phyloP scores from a whole-genome alignment of 306 rosid genomes.

The Gillenia trifoliata region DNA sequence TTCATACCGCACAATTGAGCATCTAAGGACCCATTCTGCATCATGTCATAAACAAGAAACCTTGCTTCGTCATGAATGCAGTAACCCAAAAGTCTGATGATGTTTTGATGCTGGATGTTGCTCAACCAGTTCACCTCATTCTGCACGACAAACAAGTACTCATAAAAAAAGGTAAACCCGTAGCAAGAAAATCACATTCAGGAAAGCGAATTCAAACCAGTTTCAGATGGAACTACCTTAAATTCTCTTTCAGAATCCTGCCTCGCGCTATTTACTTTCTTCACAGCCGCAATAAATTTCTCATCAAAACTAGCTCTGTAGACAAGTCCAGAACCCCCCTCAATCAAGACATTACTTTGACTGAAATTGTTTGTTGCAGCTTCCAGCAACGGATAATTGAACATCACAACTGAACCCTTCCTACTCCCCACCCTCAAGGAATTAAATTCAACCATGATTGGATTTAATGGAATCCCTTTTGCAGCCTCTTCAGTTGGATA shows the following conservation, averaged over 20 bases:
- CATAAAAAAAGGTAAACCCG: slow-evolving; percentile 6
- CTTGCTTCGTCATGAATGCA: slow-evolving; percentile 66
- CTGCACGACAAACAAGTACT: slow-evolving; percentile 38
- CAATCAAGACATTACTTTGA: slow-evolving; percentile 50
- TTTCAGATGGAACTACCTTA: slow-evolving; percentile 40
- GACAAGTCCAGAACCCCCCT: slow-evolving; percentile 51
- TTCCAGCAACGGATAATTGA: slow-evolving; percentile 67
- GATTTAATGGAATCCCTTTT: slow-evolving; percentile 37
- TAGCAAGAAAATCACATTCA: slow-evolving; percentile 9
- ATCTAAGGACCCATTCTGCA: slow-evolving; percentile 72
- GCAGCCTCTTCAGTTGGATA: slow-evolving; percentile 45
- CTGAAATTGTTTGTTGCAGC: slow-evolving; percentile 68
- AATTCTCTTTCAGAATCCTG: slow-evolving; percentile 62
- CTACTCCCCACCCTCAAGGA: slow-evolving; percentile 60
- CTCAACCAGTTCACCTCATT: slow-evolving; percentile 85
- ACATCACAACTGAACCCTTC: slow-evolving; percentile 56
- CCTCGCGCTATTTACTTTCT: slow-evolving; percentile 46
- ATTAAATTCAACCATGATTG: slow-evolving; percentile 42
- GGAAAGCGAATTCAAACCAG: slow-evolving; percentile 13
- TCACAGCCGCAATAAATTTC: slow-evolving; percentile 62
- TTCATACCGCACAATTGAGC: slow-evolving; percentile 64
- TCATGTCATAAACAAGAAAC: slow-evolving; percentile 74
- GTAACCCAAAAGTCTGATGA: slow-evolving; percentile 72
- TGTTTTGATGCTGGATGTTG: slow-evolving; percentile 75
- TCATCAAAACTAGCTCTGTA: slow-evolving; percentile 70